A percentile compares a stretch with the other conserved stretches of the same genome.
phyloP scores from a whole-genome alignment of 2,329 filamentous ascomycete genomes.

The Arthrobotrys conoides region DNA sequence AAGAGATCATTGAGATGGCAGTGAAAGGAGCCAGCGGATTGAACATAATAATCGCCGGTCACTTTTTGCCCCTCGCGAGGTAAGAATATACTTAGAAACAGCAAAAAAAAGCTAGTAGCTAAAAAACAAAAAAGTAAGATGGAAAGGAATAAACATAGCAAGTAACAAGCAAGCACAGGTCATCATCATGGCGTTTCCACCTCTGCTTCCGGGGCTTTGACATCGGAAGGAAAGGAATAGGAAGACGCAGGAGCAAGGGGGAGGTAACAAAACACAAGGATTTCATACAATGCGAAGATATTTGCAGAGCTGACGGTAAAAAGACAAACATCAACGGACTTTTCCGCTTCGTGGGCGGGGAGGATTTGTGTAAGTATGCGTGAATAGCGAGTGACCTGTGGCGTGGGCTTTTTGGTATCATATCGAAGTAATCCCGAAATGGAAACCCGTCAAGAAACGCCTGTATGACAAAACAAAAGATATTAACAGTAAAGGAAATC shows the following conservation, averaged over 20 bases:
- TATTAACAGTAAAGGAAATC: slow-evolving; percentile 50
- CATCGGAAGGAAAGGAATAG: slow-evolving; percentile 22
- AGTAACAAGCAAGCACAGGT: slow-evolving; percentile 57
- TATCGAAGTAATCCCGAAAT: slow-evolving; percentile 61
- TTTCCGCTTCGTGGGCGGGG: slow-evolving; percentile 60
- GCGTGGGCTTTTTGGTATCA: slow-evolving; percentile 61
- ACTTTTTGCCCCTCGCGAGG: slow-evolving; percentile 29
- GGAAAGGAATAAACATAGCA: slow-evolving; percentile 19
- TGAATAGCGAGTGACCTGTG: slow-evolving; percentile 60
- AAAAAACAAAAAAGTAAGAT: slow-evolving; percentile 20
- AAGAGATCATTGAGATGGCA: slow-evolving; percentile 27
- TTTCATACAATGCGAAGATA: slow-evolving; percentile 56
- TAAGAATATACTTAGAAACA: slow-evolving; percentile 53
- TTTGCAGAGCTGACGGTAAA: slow-evolving; percentile 43
- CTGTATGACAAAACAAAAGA: slow-evolving; percentile 53
- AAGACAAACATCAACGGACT: slow-evolving; percentile 51
- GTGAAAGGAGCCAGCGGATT: slow-evolving; percentile 36
- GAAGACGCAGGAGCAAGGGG: slow-evolving; percentile 40
- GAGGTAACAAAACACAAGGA: slow-evolving; percentile 34
- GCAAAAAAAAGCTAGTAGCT: slow-evolving; percentile 21
- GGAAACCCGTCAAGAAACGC: slow-evolving; percentile 61
- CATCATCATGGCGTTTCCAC: slow-evolving; percentile 57
- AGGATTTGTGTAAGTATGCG: slow-evolving; percentile 36
- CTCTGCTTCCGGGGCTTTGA: slow-evolving; percentile 26
- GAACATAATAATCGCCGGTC: slow-evolving; percentile 30